These are phyloP conservation scores for Orbilia javanica DNA, from an alignment of 2,329 filamentous ascomycete species.

Conservation along the genomic window DNA sequence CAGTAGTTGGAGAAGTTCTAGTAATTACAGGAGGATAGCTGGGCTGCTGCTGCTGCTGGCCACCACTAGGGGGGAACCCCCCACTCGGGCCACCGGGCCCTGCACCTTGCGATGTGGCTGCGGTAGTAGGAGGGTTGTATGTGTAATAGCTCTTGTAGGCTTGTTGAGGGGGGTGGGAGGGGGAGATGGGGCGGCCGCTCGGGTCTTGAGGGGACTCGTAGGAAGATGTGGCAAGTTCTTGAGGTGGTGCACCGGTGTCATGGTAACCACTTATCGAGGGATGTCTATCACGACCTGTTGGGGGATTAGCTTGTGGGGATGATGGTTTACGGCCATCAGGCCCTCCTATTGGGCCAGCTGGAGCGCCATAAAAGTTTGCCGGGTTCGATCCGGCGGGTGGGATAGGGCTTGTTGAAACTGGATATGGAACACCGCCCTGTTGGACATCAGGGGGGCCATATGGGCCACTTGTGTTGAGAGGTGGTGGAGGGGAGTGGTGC, in stretches of 20 bases:
- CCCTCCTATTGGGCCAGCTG: conserved; percentile 69
- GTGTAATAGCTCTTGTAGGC: conserved; percentile 46
- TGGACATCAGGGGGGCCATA: conserved; percentile 59
- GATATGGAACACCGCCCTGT: conserved; percentile 69
- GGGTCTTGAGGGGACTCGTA: conserved; percentile 76
- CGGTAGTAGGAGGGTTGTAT: conserved; percentile 33
- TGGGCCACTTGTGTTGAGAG: conserved; percentile 59
- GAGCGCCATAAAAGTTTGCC: conserved; percentile 39
- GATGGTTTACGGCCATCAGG: conserved; percentile 73
- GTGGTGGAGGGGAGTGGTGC: conserved; percentile 55
- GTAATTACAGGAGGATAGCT: conserved; percentile 57
- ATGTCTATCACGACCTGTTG: conserved; percentile 35
- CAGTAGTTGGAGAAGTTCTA: conserved; percentile 57
- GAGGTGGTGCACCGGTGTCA: conserved; percentile 68
- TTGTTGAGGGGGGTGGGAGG: conserved; percentile 22
- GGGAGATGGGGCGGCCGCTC: conserved; percentile 63
- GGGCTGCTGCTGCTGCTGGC: conserved; percentile 47
- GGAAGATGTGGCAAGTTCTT: conserved; percentile 81
- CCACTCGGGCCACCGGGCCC: conserved; percentile 37
- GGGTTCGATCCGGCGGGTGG: conserved; percentile 60
- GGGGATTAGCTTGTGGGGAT: conserved; percentile 25
- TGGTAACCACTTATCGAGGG: conserved; percentile 52
- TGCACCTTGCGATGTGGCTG: conserved; percentile 17
- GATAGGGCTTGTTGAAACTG: conserved; percentile 67
- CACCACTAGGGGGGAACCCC: conserved; percentile 32